A percentile compares a stretch with the other conserved stretches of the same genome.
Evolutionary conservation across 352 stramenopile species (phyloP).

Genomic region (Phytophthora europaea): DNA sequence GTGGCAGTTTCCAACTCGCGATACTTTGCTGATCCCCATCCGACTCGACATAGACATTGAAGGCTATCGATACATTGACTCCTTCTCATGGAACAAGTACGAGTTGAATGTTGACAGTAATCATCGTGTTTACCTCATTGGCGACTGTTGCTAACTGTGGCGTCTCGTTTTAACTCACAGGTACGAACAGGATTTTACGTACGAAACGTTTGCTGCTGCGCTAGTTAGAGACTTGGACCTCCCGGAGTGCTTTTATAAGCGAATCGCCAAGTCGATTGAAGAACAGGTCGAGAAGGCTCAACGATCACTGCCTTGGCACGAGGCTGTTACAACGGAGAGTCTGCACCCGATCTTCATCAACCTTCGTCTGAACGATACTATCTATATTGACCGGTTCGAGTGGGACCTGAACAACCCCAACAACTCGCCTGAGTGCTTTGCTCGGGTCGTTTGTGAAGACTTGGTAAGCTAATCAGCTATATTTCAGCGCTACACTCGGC

Average conservation of each 20-base stretch:
- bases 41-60: constrained; percentile 83
- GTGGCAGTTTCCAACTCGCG: constrained; percentile 54
- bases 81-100: constrained; percentile 83
- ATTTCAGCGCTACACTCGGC: neutral
- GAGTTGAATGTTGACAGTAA: constrained; percentile 2
- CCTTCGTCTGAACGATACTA: constrained; percentile 82
- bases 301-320: constrained; percentile 62
- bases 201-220: constrained; percentile 76
- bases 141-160: neutral
- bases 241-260: constrained; percentile 78
- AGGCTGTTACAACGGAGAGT: constrained; percentile 63
- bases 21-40: constrained; percentile 73
- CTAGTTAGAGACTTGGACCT: constrained; percentile 79
- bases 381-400: constrained; percentile 87
- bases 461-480: constrained; percentile 48
- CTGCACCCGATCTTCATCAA: constrained; percentile 87
- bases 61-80: constrained; percentile 87
- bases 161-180: constrained; percentile 30
- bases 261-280: constrained; percentile 69
- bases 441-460: constrained; percentile 72
- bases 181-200: constrained; percentile 80
- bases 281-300: constrained; percentile 78
- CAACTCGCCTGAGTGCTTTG: constrained; percentile 81
- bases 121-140: neutral
- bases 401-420: constrained; percentile 76